A percentile compares a stretch with the other conserved stretches of the same genome.
Evolutionary conservation across 495 filamentous ascomycete genomes (phyloP).

Genomic region (Neurospora cerealis): DNA sequence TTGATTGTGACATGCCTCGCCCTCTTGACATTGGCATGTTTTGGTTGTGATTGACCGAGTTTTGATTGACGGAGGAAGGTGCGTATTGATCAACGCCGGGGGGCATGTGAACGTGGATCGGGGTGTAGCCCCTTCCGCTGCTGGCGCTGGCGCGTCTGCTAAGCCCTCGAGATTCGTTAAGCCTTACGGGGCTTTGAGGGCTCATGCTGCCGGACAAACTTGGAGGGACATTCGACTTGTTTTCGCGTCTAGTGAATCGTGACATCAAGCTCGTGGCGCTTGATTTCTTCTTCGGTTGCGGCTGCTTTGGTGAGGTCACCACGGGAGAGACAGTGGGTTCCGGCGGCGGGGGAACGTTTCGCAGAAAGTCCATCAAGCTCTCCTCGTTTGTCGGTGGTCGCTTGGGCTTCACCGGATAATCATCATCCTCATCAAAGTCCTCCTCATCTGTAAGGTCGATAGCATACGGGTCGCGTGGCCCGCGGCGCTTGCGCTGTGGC

Average conservation of each 20-base stretch:
- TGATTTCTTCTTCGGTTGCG: conserved; percentile 48
- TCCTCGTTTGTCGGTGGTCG: conserved; percentile 46
- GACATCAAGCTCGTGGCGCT: conserved; percentile 53
- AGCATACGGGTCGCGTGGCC: conserved; percentile 82
- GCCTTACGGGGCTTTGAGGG: conserved; percentile 7
- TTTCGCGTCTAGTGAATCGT: conserved; percentile 43
- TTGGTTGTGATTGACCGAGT: conserved; percentile 5
- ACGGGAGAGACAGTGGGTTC: conserved; percentile 33
- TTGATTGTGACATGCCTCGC: neutral
- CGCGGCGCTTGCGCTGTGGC: conserved; percentile 59
- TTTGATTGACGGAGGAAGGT: conserved; percentile 1
- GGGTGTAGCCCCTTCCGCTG: conserved; percentile 28
- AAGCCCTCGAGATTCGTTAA: conserved; percentile 22
- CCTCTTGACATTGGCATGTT: neutral
- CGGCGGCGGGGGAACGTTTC: conserved; percentile 66
- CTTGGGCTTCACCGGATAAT: conserved; percentile 21
- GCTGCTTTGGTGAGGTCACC: conserved; percentile 15
- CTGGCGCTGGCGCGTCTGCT: conserved; percentile 23
- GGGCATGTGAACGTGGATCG: conserved; percentile 37
- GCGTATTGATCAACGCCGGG: conserved; percentile 19
- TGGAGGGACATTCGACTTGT: neutral
- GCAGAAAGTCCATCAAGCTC: conserved; percentile 82
- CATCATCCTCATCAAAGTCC: conserved; percentile 43
- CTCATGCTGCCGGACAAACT: conserved; percentile 2
- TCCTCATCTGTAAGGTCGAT: conserved; percentile 82